Base-by-base conservation (phyloP, 441 rosid genomes). In the Pelargonium citronellum region DNA sequence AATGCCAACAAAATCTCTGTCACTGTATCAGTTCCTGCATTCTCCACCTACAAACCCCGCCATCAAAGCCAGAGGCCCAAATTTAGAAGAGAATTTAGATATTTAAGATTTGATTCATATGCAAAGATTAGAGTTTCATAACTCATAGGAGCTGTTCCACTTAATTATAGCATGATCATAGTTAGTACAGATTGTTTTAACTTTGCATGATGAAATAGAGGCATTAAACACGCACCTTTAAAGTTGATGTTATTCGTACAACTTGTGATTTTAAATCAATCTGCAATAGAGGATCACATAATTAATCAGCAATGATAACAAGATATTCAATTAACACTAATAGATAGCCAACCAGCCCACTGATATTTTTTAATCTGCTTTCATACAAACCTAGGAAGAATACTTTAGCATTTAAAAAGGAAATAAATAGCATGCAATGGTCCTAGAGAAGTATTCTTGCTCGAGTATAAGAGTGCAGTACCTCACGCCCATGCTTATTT, bases 221-320 rank as follows among this genome's bases (percentile, higher is more conserved):
- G 67, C 6, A 30, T 63, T 8, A 3, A 58, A 58, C 27, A 67
- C 64, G 75, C 65, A 92, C 98, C 98, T 89, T 95, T 22, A 92
- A 72, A 8, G 89, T 81, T 6, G 96, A 85, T 1, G 86, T 73
- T 66, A 85, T 71, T 15, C 99, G 97, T 44, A 83, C 90, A 62
- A 95, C 75, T 20, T 89, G 95, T 11, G 96, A 88, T 0, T 91
- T 88, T 78, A 88, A 83, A 86, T 92, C 96, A 83, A 92, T 80
- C 99, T 92, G 87, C 87, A 84, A 65, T 5, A 70, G 17, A 62
- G 53, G 22, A 77, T 0, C 13, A 3, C 5, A 15, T 6, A 3
- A 49, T 62, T 6, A 3, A 49, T 62, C 65, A 67, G 47, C 44
- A 37, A 3, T 11, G 30, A 20, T 19, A 0, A 8, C 12, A 58